phyloP scores from a whole-genome alignment of 2,329 filamentous ascomycete genomes.

The Calonectria honghensis region DNA sequence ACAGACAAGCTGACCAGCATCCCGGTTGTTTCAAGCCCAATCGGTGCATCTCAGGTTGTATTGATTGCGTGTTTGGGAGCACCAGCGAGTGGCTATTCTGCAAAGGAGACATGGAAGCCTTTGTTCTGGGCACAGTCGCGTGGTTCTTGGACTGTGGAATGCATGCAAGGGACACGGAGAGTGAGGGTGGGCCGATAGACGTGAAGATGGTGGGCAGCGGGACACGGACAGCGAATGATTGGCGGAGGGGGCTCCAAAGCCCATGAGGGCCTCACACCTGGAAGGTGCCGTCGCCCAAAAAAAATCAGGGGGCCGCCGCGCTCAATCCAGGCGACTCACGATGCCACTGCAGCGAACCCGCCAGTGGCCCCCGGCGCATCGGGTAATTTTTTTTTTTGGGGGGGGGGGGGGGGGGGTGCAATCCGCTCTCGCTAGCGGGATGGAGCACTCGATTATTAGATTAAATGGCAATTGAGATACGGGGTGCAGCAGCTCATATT shows the following conservation, averaged over 20 bases:
- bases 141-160: slow-evolving; percentile 31
- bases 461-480: slow-evolving; percentile 12
- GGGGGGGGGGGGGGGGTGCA: background rate
- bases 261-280: slow-evolving; percentile 21
- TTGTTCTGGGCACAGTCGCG: slow-evolving; percentile 30
- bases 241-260: slow-evolving; percentile 10
- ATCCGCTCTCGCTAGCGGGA: background rate
- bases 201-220: slow-evolving; percentile 8
- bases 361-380: slow-evolving; percentile 10
- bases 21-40: slow-evolving; percentile 30
- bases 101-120: slow-evolving; percentile 13
- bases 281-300: slow-evolving; percentile 17
- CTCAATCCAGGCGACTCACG: slow-evolving; percentile 38
- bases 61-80: slow-evolving; percentile 29
- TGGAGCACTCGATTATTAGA: slow-evolving; percentile 1
- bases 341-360: slow-evolving; percentile 25
- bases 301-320: slow-evolving; percentile 33
- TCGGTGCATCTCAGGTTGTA: slow-evolving; percentile 2
- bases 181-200: slow-evolving; percentile 15
- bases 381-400: slow-evolving; percentile 26
- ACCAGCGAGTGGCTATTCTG: background rate
- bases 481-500: slow-evolving; percentile 9
- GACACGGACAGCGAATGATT: slow-evolving; percentile 14
- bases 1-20: slow-evolving; percentile 14
- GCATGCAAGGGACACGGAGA: slow-evolving; percentile 28